phyloP scores from a whole-genome alignment of 371 early-diverging fungal species.

The Lichtheimia corymbifera region DNA sequence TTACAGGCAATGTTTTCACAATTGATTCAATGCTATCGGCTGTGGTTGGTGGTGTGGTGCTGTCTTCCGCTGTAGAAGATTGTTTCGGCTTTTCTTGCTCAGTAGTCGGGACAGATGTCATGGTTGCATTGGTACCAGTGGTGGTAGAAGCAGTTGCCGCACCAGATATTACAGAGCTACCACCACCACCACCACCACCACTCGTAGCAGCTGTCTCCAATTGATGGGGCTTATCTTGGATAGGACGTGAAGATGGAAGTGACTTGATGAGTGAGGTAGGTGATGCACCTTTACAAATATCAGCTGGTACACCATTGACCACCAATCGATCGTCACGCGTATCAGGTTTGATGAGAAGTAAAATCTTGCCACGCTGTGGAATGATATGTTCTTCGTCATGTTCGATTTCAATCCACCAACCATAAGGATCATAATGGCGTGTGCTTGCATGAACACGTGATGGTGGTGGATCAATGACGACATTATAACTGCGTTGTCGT shows the following conservation, averaged over 20 bases:
- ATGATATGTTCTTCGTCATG: constrained; percentile 54
- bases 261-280: too few species aligned
- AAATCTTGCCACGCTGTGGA: constrained; percentile 55
- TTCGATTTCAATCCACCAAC: constrained; percentile 51
- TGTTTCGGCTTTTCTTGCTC: constrained; percentile 9
- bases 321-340: not conserved
- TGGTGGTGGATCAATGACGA: constrained; percentile 62
- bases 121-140: too few species aligned
- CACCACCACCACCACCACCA: not conserved
- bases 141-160: too few species aligned
- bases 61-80: not conserved
- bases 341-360: constrained; percentile 47
- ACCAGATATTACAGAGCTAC: too few species aligned
- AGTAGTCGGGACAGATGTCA: too few species aligned
- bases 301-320: constrained; percentile 27
- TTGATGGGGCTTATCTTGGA: not conserved
- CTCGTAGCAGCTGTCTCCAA: not conserved
- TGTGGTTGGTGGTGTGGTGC: not conserved
- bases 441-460: constrained; percentile 41
- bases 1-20: constrained; percentile 12
- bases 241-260: too few species aligned
- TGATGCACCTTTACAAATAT: too few species aligned
- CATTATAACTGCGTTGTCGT: constrained; percentile 21
- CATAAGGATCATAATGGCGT: constrained; percentile 44
- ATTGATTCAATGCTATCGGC: not conserved